phyloP scores from a whole-genome alignment of 495 filamentous ascomycete species.

The Aspergillus taichungensis region DNA sequence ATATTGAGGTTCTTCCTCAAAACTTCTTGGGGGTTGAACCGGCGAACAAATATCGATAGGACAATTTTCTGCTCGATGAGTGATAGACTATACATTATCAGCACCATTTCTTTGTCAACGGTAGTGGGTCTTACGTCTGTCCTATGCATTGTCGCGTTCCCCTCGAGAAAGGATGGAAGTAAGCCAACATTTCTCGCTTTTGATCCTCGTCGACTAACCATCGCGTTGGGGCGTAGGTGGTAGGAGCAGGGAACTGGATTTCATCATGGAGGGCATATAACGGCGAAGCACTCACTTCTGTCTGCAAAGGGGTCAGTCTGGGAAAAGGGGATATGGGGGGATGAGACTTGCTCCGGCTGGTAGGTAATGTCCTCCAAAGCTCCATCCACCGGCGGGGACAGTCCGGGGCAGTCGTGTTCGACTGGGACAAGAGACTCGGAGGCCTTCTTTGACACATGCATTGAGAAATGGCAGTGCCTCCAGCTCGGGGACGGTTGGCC shows the following conservation, averaged over 20 bases:
- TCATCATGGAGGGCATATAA: neutral
- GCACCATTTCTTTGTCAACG: neutral
- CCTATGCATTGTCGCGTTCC: constrained; percentile 2
- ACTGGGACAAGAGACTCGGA: constrained; percentile 45
- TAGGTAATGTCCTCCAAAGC: constrained; percentile 24
- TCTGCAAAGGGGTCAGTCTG: neutral
- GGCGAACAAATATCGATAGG: neutral
- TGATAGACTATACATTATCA: neutral
- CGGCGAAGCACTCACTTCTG: neutral
- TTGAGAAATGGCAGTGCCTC: constrained; percentile 31
- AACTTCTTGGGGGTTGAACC: constrained; percentile 1
- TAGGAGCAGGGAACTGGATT: neutral
- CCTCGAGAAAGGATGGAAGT: constrained; percentile 2
- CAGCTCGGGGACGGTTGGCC: constrained; percentile 30
- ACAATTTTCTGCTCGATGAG: constrained; percentile 5
- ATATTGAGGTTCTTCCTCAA: neutral
- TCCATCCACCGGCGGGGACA: constrained; percentile 32
- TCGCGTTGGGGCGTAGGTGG: neutral
- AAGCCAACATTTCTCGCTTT: neutral
- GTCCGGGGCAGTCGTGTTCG: constrained; percentile 35
- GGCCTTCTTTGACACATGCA: constrained; percentile 45
- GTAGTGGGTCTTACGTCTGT: neutral
- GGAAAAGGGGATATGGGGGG: too few species aligned
- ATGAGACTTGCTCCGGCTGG: too few species aligned
- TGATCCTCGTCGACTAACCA: neutral